Base-by-base conservation (phyloP, 2,329 filamentous ascomycete genomes). In the Monilinia laxa region DNA sequence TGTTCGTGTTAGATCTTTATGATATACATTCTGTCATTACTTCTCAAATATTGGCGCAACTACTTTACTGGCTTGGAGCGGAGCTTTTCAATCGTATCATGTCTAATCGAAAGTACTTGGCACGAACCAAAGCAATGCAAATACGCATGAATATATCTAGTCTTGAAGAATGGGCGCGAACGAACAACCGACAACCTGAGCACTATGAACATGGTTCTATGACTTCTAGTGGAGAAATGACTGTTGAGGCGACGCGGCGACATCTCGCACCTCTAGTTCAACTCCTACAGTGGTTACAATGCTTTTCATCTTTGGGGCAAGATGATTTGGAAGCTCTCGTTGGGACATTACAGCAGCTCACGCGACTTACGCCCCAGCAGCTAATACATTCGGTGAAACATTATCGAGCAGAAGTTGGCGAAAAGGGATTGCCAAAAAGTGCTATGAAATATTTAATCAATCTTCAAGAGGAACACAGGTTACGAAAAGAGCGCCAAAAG, bases 71-170 rank as follows among this genome's bases (percentile, higher is more conserved):
- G 95, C 84, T 99, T 20, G 91, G 93, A 9, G 92, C 94, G 0
- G 95, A 99, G 79, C 86, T 98, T 11, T 99, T 99, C 81, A 99
- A 99, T 78, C 90, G 94, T 67, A 91, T 99, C 78, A 97, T 99
- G 91, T 94, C 91, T 40, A 97, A 96, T 75, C 87, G 92, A 71
- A 93, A 94, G 77, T 99, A 97, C 75, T 83, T 99, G 12, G 94
- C 95, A 7, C 86, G 95, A 64, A 99, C 95, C 23, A 99, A 99
- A 78, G 95, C 95, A 4, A 99, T 99, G 95, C 95, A 99, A 77
- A 98, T 99, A 73, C 91, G 95, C 71, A 98, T 99, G 93, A 99
- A 99, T 76, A 88, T 99, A 9, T 98, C 95, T 0, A 90, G 89
- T 10, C 81, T 99, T 25, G 95, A 99, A 78, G 95, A 99, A 75